Percentiles rank a stretch among this genome's conserved stretches.
phyloP scores from a whole-genome alignment of 2,329 filamentous ascomycete species.

The Ophiocordyceps camponoti-floridani region DNA sequence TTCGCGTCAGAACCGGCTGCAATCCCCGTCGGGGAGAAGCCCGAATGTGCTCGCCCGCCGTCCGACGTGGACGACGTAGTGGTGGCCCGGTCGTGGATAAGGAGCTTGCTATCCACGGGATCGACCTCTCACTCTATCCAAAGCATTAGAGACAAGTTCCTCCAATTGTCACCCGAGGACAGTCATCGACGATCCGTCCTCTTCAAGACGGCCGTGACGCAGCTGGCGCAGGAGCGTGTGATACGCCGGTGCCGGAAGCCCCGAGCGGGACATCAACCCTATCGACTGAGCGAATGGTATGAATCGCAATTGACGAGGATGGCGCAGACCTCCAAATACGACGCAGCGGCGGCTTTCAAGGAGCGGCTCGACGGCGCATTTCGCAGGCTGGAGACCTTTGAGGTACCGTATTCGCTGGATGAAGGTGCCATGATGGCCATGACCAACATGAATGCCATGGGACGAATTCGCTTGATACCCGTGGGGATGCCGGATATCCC shows the following conservation, averaged over 20 bases:
- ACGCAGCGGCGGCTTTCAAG: constrained; percentile 43
- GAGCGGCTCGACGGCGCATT: constrained; percentile 38
- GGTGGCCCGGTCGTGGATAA: constrained; percentile 39
- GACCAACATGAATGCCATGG: constrained; percentile 43
- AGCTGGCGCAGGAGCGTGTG: constrained; percentile 31
- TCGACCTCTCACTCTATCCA: constrained; percentile 28
- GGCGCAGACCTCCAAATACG: constrained; percentile 33
- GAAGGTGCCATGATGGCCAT: constrained; percentile 51
- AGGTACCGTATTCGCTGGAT: constrained; percentile 36
- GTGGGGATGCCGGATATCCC: constrained; percentile 41
- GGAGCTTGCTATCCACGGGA: constrained; percentile 37
- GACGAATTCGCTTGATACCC: constrained; percentile 34
- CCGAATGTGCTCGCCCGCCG: constrained; percentile 1
- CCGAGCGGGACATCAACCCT: constrained; percentile 40
- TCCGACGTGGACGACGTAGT: constrained; percentile 11
- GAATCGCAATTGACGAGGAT: constrained; percentile 36
- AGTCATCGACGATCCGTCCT: constrained; percentile 21
- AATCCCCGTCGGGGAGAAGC: constrained; percentile 8
- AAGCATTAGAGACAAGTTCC: constrained; percentile 30
- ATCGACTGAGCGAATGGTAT: constrained; percentile 42
- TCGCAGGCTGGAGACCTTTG: constrained; percentile 18
- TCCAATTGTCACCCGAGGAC: constrained; percentile 24
- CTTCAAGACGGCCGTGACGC: constrained; percentile 28
- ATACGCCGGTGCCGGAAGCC: constrained; percentile 42
- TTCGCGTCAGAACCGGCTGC: constrained; percentile 28